Base-by-base conservation (phyloP, 495 filamentous ascomycete species). In the Mytilinidion resinicola region DNA sequence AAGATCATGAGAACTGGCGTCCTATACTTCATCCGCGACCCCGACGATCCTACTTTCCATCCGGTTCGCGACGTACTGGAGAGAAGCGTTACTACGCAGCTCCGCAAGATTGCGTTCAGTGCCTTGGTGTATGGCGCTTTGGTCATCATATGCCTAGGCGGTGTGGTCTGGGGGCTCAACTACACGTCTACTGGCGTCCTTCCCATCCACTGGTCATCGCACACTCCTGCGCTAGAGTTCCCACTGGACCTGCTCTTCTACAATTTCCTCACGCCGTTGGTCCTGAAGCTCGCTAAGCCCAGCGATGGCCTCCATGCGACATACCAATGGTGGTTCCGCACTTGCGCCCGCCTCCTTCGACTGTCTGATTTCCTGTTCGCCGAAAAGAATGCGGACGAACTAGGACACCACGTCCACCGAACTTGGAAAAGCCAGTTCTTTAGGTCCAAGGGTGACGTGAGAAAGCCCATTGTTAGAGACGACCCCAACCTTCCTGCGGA, bases 31-130 rank as follows among this genome's bases (percentile, higher is more conserved):
- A 97, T 99, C 64, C 87, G 93, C 43, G 93, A 99, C 72, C 93
- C 93, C 11, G 95, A 99, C 74, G 93, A 99, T 70, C 93, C 93
- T 36, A 96, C 90, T 14, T 97, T 99, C 70, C 93, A 99, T 69
- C 93, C 93, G 1, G 91, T 99, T 15, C 86, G 93, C 17, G 93
- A 99, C 74, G 93, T 99, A 7, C 80, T 99, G 15, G 95, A 99
- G 70, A 83, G 95, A 34, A 95, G 84, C 66, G 88, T 99, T 42
- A 82, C 88, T 7, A 95, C 89, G 0, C 93, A 99, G 71, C 81
- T 99, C 10, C 85, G 92, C 34, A 99, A 99, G 75, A 99, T 99
- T 36, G 81, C 88, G 1, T 96, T 96, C 64, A 95, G 90, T 63
- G 95, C 91, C 30, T 78, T 99, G 38, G 93, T 99, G 4, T 99